Evolutionary conservation across 2,329 filamentous ascomycete species (phyloP).

Genomic region (Botrytis galanthina): DNA sequence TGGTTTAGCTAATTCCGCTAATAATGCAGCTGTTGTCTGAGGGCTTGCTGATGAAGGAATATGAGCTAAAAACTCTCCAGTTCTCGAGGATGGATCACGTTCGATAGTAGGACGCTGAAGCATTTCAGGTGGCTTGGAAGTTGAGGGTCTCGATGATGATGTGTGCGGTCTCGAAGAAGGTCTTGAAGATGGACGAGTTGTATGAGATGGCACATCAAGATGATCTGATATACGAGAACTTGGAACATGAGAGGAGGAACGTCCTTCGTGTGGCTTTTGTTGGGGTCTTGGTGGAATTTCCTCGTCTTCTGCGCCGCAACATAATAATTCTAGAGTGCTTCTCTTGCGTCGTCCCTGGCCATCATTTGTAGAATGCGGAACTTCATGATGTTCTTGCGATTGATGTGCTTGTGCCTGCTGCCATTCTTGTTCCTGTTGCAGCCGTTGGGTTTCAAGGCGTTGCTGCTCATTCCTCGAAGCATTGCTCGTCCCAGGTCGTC

Average conservation of each 20-base stretch:
- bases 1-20: slow-evolving; percentile 73
- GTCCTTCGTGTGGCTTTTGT: slow-evolving; percentile 20
- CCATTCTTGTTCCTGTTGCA: slow-evolving; percentile 17
- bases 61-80: slow-evolving; percentile 56
- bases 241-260: slow-evolving; percentile 24
- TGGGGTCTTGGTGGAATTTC: slow-evolving; percentile 31
- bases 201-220: slow-evolving; percentile 16
- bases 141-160: slow-evolving; percentile 17
- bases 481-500: slow-evolving; percentile 25
- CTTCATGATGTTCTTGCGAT: not conserved
- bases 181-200: slow-evolving; percentile 20
- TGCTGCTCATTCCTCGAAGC: slow-evolving; percentile 30
- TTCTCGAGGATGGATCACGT: slow-evolving; percentile 36
- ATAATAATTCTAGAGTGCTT: slow-evolving; percentile 31
- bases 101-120: slow-evolving; percentile 30
- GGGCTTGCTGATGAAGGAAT: slow-evolving; percentile 69
- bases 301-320: slow-evolving; percentile 36
- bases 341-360: slow-evolving; percentile 24
- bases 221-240: not conserved
- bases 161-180: slow-evolving; percentile 18
- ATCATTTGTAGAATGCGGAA: not conserved
- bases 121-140: slow-evolving; percentile 23
- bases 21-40: slow-evolving; percentile 65
- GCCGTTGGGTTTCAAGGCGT: slow-evolving; percentile 16
- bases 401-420: slow-evolving; percentile 7